Evolutionary conservation across 345 rosid species (phyloP).

Genomic region (Pistacia vera): DNA sequence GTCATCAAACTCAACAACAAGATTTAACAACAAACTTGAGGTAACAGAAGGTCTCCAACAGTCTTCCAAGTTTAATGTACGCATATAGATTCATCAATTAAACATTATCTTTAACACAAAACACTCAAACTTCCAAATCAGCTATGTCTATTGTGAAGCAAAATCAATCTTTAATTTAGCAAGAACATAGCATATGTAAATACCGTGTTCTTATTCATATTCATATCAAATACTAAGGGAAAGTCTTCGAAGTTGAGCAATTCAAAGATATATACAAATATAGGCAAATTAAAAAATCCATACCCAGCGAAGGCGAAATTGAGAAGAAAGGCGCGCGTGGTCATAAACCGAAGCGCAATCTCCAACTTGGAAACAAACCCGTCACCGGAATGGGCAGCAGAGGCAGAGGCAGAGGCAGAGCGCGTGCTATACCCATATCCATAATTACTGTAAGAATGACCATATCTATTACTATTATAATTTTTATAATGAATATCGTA

Average conservation of each 20-base stretch:
- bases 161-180: too few relatives aligned
- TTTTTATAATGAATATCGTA: constrained; percentile 41
- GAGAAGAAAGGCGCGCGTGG: constrained; percentile 71
- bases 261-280: too few relatives aligned
- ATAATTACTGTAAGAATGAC: constrained; percentile 11
- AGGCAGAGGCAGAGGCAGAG: constrained; percentile 22
- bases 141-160: too few relatives aligned
- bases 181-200: too few relatives aligned
- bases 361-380: constrained; percentile 34
- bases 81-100: too few relatives aligned
- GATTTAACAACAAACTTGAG: too few relatives aligned
- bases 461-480: constrained; percentile 14
- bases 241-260: not conserved
- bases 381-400: not conserved
- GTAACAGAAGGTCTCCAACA: too few relatives aligned
- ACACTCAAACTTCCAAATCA: too few relatives aligned
- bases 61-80: too few relatives aligned
- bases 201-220: too few relatives aligned
- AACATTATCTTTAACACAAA: too few relatives aligned
- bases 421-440: constrained; percentile 36
- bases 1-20: too few relatives aligned
- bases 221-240: not conserved
- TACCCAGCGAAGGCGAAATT: constrained; percentile 75
- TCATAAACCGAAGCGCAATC: constrained; percentile 52
- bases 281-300: not conserved